phyloP scores from a whole-genome alignment of 257 asterid genomes.

The Solanum pimpinellifolium region DNA sequence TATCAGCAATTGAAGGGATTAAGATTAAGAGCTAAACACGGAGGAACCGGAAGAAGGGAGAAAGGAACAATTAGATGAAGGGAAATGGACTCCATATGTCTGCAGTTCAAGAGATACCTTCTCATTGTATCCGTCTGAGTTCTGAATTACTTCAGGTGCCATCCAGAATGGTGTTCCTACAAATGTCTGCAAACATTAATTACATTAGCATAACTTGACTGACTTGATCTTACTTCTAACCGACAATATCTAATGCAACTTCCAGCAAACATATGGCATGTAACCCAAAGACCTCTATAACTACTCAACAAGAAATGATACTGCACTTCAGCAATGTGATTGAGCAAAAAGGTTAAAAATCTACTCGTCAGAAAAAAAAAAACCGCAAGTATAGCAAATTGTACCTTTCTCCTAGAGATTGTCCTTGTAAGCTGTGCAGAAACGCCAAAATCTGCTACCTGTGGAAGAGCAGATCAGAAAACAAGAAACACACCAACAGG shows the following conservation, averaged over 20 bases:
- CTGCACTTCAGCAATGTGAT: background rate
- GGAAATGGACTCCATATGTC: background rate
- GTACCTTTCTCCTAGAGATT: slow-evolving; percentile 95
- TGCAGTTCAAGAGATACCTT: slow-evolving; percentile 41
- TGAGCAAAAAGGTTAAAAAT: background rate
- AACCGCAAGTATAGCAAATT: background rate
- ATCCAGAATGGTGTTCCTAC: slow-evolving; percentile 99
- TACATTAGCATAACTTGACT: slow-evolving; percentile 31
- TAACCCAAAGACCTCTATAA: background rate
- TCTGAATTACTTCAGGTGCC: slow-evolving; percentile 99
- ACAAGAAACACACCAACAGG: background rate
- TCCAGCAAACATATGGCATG: background rate
- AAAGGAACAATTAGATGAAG: background rate
- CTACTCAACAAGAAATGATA: background rate
- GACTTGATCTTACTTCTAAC: background rate
- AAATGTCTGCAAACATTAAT: slow-evolving; percentile 71
- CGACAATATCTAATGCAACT: background rate
- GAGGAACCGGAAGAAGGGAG: background rate
- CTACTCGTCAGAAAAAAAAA: background rate
- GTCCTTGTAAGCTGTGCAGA: slow-evolving; percentile 97
- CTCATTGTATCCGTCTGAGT: slow-evolving; percentile 96
- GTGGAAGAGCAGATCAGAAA: background rate
- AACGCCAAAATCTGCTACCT: slow-evolving; percentile 99
- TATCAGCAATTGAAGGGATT: background rate
- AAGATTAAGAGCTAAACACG: background rate